Percentiles rank a stretch among this genome's conserved stretches.
Evolutionary conservation across 768 basidiomycete species (phyloP).

Genomic region (Pisolithus tinctorius): DNA sequence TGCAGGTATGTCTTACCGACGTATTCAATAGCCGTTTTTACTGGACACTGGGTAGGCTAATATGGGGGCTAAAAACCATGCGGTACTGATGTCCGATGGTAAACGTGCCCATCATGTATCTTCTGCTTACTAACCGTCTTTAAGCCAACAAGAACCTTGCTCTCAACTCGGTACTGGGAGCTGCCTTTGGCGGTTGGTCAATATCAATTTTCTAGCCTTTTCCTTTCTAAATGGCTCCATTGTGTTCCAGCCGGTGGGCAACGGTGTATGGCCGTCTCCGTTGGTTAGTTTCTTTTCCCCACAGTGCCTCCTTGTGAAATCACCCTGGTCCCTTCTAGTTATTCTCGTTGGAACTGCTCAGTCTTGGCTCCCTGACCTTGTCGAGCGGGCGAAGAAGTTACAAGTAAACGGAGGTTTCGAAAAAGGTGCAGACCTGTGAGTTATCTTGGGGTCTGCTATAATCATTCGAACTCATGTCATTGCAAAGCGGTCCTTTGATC

Average conservation of each 20-base stretch:
- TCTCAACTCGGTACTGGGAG: conserved; percentile 87
- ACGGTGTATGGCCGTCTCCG: conserved; percentile 94
- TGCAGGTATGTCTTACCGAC: conserved; percentile 48
- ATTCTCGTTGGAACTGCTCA: conserved; percentile 76
- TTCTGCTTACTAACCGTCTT: background rate
- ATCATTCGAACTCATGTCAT: background rate
- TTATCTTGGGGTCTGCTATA: conserved; percentile 1
- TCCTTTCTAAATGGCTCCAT: conserved; percentile 11
- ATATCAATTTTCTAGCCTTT: conserved; percentile 12
- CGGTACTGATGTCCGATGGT: conserved; percentile 92
- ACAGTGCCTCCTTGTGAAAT: background rate
- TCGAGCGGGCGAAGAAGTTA: conserved; percentile 73
- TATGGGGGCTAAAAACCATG: conserved; percentile 97
- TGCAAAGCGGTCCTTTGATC: conserved; percentile 64
- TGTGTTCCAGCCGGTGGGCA: conserved; percentile 76
- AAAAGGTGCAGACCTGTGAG: conserved; percentile 70
- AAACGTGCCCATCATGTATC: conserved; percentile 11
- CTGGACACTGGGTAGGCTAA: conserved; percentile 41
- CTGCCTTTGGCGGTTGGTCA: conserved; percentile 78
- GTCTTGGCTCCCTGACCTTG: conserved; percentile 80
- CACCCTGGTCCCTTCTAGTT: conserved; percentile 29
- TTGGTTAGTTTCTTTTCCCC: conserved; percentile 44
- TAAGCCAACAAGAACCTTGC: conserved; percentile 88
- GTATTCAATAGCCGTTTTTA: background rate
- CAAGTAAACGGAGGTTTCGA: conserved; percentile 92